A percentile compares a stretch with the other conserved stretches of the same genome.
Conservation (phyloP, 108 stramenopile genomes). For the Fistulifera solaris region DNA sequence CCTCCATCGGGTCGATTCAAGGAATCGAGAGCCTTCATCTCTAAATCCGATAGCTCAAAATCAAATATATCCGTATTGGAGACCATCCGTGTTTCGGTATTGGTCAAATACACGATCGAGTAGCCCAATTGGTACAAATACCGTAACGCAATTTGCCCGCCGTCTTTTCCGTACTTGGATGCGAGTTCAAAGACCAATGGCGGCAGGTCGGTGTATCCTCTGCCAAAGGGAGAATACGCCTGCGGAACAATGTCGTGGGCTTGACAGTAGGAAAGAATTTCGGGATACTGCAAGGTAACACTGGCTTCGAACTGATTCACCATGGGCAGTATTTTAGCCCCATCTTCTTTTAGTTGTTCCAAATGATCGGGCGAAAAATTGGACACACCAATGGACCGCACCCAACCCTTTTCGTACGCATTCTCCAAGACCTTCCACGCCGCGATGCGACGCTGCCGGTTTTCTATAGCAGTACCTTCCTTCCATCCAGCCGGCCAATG, state of each 20-base stretch:
- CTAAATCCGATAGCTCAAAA: constrained; percentile 18
- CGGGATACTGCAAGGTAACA: constrained; percentile 13
- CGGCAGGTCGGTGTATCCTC: neutral
- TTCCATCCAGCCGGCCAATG: constrained; percentile 25
- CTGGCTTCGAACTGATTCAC: constrained; percentile 32
- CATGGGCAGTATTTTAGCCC: constrained; percentile 13
- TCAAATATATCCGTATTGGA: constrained; percentile 3
- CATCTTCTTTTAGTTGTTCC: constrained; percentile 19
- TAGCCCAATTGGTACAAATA: constrained; percentile 8
- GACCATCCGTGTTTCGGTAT: constrained; percentile 1
- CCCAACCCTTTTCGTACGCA: constrained; percentile 23
- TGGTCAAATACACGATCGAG: constrained; percentile 5
- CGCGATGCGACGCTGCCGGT: constrained; percentile 17
- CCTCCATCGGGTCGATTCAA: constrained; percentile 5
- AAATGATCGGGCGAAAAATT: constrained; percentile 24
- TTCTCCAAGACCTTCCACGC: constrained; percentile 33
- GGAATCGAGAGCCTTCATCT: constrained; percentile 19
- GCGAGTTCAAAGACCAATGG: neutral
- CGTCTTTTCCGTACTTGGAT: constrained; percentile 4
- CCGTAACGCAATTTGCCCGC: constrained; percentile 7
- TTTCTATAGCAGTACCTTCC: neutral
- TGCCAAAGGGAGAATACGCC: constrained; percentile 6
- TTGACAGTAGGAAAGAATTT: constrained; percentile 4
- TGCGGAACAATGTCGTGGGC: constrained; percentile 2
- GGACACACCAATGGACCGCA: constrained; percentile 29